A percentile compares a stretch with the other conserved stretches of the same genome.
phyloP scores from a whole-genome alignment of 129 eudicot species.

The Rutidosis leptorrhynchoides region DNA sequence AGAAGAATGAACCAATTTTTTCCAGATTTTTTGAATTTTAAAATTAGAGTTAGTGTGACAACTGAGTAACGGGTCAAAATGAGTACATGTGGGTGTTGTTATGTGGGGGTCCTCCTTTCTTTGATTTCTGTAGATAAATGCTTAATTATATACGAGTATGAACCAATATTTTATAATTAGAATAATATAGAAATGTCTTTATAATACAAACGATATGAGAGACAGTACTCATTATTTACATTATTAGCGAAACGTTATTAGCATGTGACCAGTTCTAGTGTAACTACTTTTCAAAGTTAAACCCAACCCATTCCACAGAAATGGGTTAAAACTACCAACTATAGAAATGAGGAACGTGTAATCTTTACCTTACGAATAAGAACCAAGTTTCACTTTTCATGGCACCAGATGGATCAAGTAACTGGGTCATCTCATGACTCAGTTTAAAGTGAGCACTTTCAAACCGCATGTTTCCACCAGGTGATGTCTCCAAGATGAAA shows the following conservation, averaged over 20 bases:
- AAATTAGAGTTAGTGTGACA: background rate
- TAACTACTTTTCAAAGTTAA: background rate
- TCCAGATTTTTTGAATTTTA: background rate
- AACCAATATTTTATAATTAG: background rate
- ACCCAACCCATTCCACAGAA: background rate
- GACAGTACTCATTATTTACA: background rate
- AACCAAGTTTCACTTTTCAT: slow-evolving; percentile 99
- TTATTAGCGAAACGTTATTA: background rate
- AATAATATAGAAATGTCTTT: background rate
- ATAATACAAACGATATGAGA: background rate
- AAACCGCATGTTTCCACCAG: slow-evolving; percentile 97
- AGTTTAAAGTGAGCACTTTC: slow-evolving; percentile 99
- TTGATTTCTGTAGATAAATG: too few species aligned
- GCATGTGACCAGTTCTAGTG: background rate
- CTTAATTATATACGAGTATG: too few species aligned
- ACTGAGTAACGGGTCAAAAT: background rate
- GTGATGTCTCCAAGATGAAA: slow-evolving; percentile 93
- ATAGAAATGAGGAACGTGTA: background rate
- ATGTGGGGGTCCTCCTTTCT: background rate
- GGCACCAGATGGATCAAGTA: slow-evolving; percentile 93
- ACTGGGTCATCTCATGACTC: slow-evolving; percentile 98
- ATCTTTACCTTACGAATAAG: slow-evolving; percentile 71
- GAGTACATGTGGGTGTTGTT: background rate
- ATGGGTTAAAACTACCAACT: background rate
- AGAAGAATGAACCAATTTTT: background rate